Conservation (phyloP, 2,329 filamentous ascomycete species). For the Sclerotinia nivalis region DNA sequence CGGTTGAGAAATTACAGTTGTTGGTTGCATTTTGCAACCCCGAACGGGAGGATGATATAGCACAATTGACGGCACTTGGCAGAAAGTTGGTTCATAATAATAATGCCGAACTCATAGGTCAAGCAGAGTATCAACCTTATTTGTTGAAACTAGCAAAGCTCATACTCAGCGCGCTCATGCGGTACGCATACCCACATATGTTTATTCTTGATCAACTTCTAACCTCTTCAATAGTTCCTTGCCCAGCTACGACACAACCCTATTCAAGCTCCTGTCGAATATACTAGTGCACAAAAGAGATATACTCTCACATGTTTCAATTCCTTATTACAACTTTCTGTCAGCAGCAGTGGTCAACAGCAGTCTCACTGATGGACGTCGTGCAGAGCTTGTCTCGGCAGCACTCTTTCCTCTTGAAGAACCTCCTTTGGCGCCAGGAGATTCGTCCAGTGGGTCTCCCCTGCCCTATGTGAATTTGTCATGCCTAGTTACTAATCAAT, state of each 20-base stretch:
- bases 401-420: slow-evolving; percentile 1
- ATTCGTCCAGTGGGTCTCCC: not conserved
- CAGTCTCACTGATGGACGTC: not conserved
- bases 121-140: slow-evolving; percentile 31
- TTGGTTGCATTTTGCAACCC: slow-evolving; percentile 53
- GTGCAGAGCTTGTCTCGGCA: slow-evolving; percentile 13
- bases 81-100: slow-evolving; percentile 36
- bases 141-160: slow-evolving; percentile 34
- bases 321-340: slow-evolving; percentile 38
- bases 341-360: slow-evolving; percentile 31
- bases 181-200: slow-evolving; percentile 27
- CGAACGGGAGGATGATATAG: slow-evolving; percentile 49
- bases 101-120: slow-evolving; percentile 42
- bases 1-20: slow-evolving; percentile 49
- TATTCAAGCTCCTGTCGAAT: slow-evolving; percentile 35
- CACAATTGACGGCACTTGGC: slow-evolving; percentile 49
- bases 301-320: slow-evolving; percentile 34
- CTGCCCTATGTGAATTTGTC: not conserved
- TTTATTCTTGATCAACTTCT: not conserved
- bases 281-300: slow-evolving; percentile 32
- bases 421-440: not conserved
- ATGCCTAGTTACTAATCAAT: slow-evolving; percentile 4
- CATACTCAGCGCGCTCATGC: slow-evolving; percentile 35
- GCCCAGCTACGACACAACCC: slow-evolving; percentile 7
- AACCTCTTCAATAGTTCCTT: slow-evolving; percentile 17